Conservation (phyloP, 768 basidiomycete species). For the Podaxis carcinomalis region DNA sequence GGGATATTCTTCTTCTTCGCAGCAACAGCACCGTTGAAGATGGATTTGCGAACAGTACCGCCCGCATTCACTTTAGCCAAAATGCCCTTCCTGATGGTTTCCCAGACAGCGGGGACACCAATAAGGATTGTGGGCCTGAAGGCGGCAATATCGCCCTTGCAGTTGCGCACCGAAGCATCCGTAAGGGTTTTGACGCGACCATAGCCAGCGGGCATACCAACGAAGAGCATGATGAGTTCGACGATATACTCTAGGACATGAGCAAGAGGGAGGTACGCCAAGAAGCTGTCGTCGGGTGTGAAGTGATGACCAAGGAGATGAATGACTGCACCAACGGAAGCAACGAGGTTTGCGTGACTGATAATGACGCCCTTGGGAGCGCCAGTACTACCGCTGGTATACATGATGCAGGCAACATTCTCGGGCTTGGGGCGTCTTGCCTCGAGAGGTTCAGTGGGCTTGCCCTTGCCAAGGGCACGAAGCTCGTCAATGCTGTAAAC, state of each 20-base stretch:
- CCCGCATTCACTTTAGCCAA: conserved; percentile 69
- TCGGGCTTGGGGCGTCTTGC: conserved; percentile 39
- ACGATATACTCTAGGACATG: conserved; percentile 97
- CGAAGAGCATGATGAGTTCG: conserved; percentile 71
- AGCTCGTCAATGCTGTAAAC: conserved; percentile 69
- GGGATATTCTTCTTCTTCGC: conserved; percentile 74
- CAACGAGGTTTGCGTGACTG: conserved; percentile 81
- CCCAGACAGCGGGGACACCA: conserved; percentile 96
- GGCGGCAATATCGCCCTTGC: conserved; percentile 78
- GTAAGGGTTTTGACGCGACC: conserved; percentile 96
- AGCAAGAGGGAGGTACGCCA: conserved; percentile 91
- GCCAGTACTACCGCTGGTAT: conserved; percentile 87
- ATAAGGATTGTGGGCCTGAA: conserved; percentile 89
- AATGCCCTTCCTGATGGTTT: conserved; percentile 95
- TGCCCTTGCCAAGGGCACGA: conserved; percentile 55
- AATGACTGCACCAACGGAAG: conserved; percentile 81
- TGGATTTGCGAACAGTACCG: conserved; percentile 59
- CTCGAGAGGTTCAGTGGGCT: conserved; percentile 48
- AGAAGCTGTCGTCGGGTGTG: conserved; percentile 57
- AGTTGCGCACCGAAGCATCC: conserved; percentile 84
- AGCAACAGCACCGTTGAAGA: conserved; percentile 78
- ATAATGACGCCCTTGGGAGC: conserved; percentile 93
- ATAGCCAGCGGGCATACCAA: conserved; percentile 82
- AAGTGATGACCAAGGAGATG: conserved; percentile 66
- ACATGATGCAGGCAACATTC: conserved; percentile 52